A percentile compares a stretch with the other conserved stretches of the same genome.
These are phyloP conservation scores for Iberis pinnata DNA, from an alignment of 345 rosid genomes.

Conservation along the genomic window DNA sequence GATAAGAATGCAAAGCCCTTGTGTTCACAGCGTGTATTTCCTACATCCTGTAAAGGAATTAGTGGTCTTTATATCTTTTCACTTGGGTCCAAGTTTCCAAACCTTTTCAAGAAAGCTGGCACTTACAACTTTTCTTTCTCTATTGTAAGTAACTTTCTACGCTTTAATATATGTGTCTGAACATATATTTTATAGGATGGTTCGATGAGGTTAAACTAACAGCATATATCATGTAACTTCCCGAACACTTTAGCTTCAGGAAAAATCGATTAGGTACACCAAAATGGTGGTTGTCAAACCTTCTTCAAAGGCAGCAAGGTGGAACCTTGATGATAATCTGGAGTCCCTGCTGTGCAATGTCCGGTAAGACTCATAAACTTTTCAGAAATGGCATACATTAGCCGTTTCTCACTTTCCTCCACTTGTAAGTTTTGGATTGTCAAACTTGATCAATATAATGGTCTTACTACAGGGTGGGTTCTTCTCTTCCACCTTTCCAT, in stretches of 20 bases:
- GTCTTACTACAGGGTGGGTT: conserved; percentile 45
- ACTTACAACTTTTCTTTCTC: conserved; percentile 43
- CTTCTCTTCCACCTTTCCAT: conserved; percentile 28
- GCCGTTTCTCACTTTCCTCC: too few relatives aligned
- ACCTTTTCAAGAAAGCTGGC: conserved; percentile 43
- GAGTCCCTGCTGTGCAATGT: not conserved
- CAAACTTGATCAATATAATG: not conserved
- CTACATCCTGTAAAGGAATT: conserved; percentile 34
- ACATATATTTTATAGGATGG: too few relatives aligned
- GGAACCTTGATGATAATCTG: conserved; percentile 33
- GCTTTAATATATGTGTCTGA: not conserved
- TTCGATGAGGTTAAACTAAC: too few relatives aligned
- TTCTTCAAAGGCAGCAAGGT: conserved; percentile 31
- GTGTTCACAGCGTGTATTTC: conserved; percentile 20
- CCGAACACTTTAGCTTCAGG: conserved; percentile 33
- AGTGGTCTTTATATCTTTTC: conserved; percentile 55
- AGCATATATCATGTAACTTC: too few relatives aligned
- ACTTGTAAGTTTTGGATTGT: not conserved
- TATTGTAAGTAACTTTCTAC: conserved; percentile 32
- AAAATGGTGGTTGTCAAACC: conserved; percentile 36
- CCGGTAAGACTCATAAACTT: conserved; percentile 32
- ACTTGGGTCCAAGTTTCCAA: conserved; percentile 26
- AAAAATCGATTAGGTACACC: conserved; percentile 25
- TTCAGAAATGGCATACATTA: too few relatives aligned
- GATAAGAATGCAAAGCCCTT: conserved; percentile 3